These are phyloP conservation scores for Sesbania bispinosa DNA, from an alignment of 306 rosid species.

Conservation along the genomic window DNA sequence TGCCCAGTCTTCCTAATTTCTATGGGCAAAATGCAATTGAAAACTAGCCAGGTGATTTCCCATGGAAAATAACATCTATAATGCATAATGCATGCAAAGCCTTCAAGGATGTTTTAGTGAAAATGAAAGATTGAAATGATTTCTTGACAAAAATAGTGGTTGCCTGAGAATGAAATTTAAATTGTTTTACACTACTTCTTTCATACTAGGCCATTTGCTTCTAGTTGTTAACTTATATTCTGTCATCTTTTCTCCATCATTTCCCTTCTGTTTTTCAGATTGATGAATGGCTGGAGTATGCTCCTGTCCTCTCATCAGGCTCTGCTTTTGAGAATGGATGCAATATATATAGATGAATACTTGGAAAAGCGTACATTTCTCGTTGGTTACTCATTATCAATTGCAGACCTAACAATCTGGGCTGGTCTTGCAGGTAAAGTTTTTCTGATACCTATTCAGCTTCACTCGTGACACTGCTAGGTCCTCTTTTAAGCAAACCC, in stretches of 20 bases:
- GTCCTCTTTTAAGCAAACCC: background rate
- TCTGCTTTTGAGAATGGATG: constrained; percentile 83
- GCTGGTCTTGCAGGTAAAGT: constrained; percentile 76
- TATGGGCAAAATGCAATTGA: constrained; percentile 62
- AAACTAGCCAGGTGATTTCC: constrained; percentile 62
- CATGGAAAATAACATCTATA: background rate
- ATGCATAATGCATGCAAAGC: background rate
- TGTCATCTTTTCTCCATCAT: background rate
- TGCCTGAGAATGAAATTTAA: constrained; percentile 3
- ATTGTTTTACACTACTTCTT: background rate
- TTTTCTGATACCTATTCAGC: background rate
- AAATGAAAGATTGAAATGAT: background rate
- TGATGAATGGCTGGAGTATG: constrained; percentile 81
- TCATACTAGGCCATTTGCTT: background rate
- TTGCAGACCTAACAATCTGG: constrained; percentile 91
- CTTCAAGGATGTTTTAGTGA: constrained; percentile 7
- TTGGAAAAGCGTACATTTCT: constrained; percentile 59
- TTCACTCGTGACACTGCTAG: background rate
- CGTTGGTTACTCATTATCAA: constrained; percentile 55
- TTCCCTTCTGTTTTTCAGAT: constrained; percentile 42
- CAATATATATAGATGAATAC: constrained; percentile 63
- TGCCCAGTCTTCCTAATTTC: constrained; percentile 52
- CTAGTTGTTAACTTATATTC: background rate
- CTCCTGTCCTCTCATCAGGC: constrained; percentile 65
- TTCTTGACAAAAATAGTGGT: background rate